These are phyloP conservation scores for Meira nashicola DNA, from an alignment of 1,284 basidiomycete genomes.

Conservation along the genomic window DNA sequence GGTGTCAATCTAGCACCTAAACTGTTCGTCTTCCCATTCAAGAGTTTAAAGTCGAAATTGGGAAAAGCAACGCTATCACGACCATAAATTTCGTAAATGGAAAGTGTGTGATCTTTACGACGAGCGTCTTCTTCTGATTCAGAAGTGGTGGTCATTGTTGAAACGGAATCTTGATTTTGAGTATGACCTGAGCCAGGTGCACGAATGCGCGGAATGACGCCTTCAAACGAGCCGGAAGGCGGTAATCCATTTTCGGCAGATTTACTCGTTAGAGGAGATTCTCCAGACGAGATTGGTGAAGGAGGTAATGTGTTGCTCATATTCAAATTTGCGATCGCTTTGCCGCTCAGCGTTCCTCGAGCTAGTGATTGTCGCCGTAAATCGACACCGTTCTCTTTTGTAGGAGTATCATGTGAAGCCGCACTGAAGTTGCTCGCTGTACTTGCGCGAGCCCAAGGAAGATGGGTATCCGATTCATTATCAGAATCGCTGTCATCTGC, in stretches of 20 bases:
- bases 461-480: slow-evolving; percentile 32
- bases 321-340: not conserved
- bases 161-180: slow-evolving; percentile 5
- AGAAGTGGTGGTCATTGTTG: slow-evolving; percentile 26
- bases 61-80: slow-evolving; percentile 48
- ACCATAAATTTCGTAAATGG: slow-evolving; percentile 49
- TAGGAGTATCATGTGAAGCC: not conserved
- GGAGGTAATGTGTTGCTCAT: slow-evolving; percentile 26
- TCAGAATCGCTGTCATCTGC: slow-evolving; percentile 30
- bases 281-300: slow-evolving; percentile 39
- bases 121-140: slow-evolving; percentile 30
- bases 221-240: not conserved
- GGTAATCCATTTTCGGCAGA: not conserved
- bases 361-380: not conserved
- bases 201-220: slow-evolving; percentile 9
- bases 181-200: slow-evolving; percentile 5
- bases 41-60: slow-evolving; percentile 32
- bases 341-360: not conserved
- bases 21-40: not conserved
- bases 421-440: not conserved
- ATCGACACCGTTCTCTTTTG: not conserved
- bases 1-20: not conserved
- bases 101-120: slow-evolving; percentile 39
- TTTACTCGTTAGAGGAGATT: slow-evolving; percentile 23
- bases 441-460: slow-evolving; percentile 37